Percentiles rank a stretch among this genome's conserved stretches.
Evolutionary conservation across 768 basidiomycete species (phyloP).

Genomic region (Mycena leptocephala): DNA sequence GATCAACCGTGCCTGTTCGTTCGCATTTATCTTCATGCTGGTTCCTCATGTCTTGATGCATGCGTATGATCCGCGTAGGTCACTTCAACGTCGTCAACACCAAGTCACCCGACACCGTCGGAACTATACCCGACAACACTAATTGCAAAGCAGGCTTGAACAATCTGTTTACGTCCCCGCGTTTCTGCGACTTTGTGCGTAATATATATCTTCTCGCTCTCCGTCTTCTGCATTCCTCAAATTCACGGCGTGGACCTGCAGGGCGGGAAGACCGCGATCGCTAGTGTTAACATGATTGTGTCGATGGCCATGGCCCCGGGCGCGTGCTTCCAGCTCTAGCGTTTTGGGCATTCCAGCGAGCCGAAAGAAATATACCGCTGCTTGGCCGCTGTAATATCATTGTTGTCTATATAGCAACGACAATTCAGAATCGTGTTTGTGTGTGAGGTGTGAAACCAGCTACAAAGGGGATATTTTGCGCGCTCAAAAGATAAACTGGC

Average conservation of each 20-base stretch:
- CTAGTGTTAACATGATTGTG: conserved; percentile 20
- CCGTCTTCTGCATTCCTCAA: conserved; percentile 7
- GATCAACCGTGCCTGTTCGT: conserved; percentile 14
- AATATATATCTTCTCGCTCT: neutral
- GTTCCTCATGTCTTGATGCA: conserved; percentile 13
- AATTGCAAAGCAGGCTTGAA: conserved; percentile 27
- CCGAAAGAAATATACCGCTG: too few species aligned
- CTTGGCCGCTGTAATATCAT: too few species aligned
- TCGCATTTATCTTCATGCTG: conserved; percentile 9
- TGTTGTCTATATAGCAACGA: too few species aligned
- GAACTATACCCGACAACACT: conserved; percentile 23
- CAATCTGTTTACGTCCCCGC: conserved; percentile 25
- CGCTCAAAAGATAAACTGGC: too few species aligned
- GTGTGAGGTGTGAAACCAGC: too few species aligned
- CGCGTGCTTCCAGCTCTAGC: conserved; percentile 25
- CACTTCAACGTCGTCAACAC: conserved; percentile 27
- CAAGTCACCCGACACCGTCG: conserved; percentile 18
- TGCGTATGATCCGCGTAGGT: neutral
- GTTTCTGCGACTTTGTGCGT: conserved; percentile 22
- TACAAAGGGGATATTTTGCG: too few species aligned
- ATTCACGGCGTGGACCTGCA: conserved; percentile 12
- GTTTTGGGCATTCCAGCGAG: too few species aligned
- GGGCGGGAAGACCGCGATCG: conserved; percentile 27
- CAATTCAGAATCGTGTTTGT: too few species aligned
- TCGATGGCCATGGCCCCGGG: conserved; percentile 16